Base-by-base conservation (phyloP, 2,329 filamentous ascomycete species). In the Penicillium sumatraense region DNA sequence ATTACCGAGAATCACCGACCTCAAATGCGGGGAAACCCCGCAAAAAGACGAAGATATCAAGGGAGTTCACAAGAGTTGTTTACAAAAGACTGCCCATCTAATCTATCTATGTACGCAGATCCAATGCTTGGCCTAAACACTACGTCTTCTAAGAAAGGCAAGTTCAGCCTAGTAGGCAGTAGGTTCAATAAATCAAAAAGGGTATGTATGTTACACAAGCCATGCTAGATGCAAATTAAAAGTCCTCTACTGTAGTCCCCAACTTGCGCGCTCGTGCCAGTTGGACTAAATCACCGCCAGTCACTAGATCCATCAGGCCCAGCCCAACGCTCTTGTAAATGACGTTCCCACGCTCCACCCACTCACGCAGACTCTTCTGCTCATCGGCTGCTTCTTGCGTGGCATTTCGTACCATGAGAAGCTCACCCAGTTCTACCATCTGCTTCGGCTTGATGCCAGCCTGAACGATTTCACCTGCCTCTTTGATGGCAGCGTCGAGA, bases 381-480 rank as follows among this genome's bases (percentile, higher is more conserved):
- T 73, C 68, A 18, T 75, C 69, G 24, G 74, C 65, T 20, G 58
- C 55, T 2, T 70, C 61, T 60, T 74, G 68, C 2, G 80, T 79
- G 50, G 84, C 82, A 44, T 81, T 73, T 68, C 82, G 83, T 64
- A 87, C 73, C 83, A 87, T 87, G 57, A 88, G 74, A 45, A 97
- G 78, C 69, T 97, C 93, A 3, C 93, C 93, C 1, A 97, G 78
- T 72, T 97, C 93, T 0, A 96, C 90, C 3, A 97, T 82, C 64
- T 96, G 88, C 42, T 86, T 82, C 0, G 90, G 86, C 20, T 81
- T 80, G 24, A 97, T 78, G 0, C 86, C 87, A 0, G 91, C 90
- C 61, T 91, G 85, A 9, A 96, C 88, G 45, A 98, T 80, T 77
- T 98, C 93, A 0, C 93, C 93, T 0, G 93, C 89, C 69, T 96